phyloP scores from a whole-genome alignment of 345 rosid genomes.

The Populus alba region DNA sequence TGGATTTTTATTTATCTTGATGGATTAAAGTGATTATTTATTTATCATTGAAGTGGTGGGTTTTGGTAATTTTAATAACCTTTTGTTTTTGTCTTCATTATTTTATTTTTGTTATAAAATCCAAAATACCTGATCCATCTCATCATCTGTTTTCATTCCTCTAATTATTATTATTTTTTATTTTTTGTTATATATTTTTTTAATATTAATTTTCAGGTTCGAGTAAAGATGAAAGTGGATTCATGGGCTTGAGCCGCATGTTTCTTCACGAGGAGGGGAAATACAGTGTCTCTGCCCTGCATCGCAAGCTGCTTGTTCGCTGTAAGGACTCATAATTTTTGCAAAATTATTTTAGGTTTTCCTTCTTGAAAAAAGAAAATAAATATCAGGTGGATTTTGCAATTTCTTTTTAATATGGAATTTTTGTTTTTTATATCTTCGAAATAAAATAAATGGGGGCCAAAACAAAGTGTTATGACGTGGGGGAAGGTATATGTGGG shows the following conservation, averaged over 20 bases:
- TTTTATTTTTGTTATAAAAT: not conserved
- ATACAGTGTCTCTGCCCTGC: constrained; percentile 16
- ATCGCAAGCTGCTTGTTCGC: constrained; percentile 52
- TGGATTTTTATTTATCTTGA: not conserved
- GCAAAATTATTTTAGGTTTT: not conserved
- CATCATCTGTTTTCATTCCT: not conserved
- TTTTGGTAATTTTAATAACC: no score
- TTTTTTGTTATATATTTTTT: not conserved
- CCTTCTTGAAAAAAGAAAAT: not conserved
- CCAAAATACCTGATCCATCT: not conserved
- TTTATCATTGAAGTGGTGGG: not conserved
- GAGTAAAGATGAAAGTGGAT: not conserved
- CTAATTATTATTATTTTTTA: not conserved
- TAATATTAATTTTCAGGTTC: constrained; percentile 7
- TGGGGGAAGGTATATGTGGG: no score
- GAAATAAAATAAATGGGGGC: not conserved
- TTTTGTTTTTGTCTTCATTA: constrained; percentile 3
- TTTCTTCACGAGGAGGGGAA: constrained; percentile 8
- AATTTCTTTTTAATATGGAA: no score
- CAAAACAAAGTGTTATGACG: not conserved
- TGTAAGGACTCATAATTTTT: not conserved
- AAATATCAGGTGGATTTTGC: not conserved
- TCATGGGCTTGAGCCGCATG: not conserved
- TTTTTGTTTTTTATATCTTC: not conserved
- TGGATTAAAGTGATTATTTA: not conserved